Base-by-base conservation (phyloP, 768 basidiomycete species). In the Tubosaeta sp. region DNA sequence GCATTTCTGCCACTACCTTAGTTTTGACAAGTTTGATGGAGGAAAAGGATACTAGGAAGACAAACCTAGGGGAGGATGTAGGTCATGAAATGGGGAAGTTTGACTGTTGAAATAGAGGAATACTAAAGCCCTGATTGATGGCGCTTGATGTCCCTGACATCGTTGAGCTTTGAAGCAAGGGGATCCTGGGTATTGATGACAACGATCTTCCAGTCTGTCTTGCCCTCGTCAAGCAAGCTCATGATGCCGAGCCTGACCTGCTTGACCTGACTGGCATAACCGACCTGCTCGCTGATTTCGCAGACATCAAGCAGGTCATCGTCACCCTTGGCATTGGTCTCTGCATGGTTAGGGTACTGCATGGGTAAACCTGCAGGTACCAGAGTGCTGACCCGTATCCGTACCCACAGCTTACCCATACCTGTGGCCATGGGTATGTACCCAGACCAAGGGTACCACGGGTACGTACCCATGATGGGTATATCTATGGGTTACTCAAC, bases 161-260 rank as follows among this genome's bases (percentile, higher is more conserved):
- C 95, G 72, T 98, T 99, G 66, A 99, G 81, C 72, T 95, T 91
- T 67, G 89, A 78, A 14, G 96, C 96, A 54, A 98, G 86, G 38
- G 96, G 95, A 69, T 98, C 96, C 60, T 83, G 82, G 55, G 96
- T 82, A 69, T 98, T 95, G 59, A 98, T 92, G 68, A 95, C 96
- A 71, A 99, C 83, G 76, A 99, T 90, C 75, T 99, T 99, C 96
- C 96, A 99, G 77, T 97, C 96, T 59, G 96, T 98, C 78, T 98
- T 95, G 63, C 96, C 96, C 70, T 98, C 96, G 68, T 99, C 96
- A 59, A 98, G 86, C 52, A 98, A 80, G 51, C 95, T 96, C 95
- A 98, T 98, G 82, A 98, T 95, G 55, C 96, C 96, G 65, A 99
- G 90, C 79, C 98, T 99, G 83, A 99, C 96, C 72, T 97, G 96